Evolutionary conservation across 108 stramenopile species (phyloP).

Genomic region (Skeletonema menzelii): DNA sequence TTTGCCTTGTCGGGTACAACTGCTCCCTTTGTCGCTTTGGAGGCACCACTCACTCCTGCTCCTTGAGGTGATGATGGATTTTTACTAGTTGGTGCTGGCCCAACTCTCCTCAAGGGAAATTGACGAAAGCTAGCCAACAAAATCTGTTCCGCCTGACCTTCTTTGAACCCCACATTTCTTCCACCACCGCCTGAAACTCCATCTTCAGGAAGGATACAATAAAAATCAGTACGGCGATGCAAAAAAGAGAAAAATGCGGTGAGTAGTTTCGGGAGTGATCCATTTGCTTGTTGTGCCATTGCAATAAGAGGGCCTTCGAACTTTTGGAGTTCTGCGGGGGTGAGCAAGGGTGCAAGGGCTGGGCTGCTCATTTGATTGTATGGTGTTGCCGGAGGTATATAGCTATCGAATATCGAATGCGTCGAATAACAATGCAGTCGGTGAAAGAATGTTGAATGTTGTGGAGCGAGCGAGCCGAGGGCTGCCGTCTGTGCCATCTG

Average conservation of each 20-base stretch:
- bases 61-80: neutral
- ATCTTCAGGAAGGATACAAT: constrained; percentile 69
- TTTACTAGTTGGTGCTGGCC: constrained; percentile 11
- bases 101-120: constrained; percentile 74
- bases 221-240: constrained; percentile 87
- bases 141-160: constrained; percentile 86
- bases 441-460: no score
- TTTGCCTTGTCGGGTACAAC: neutral
- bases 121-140: constrained; percentile 83
- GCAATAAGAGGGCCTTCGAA: constrained; percentile 72
- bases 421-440: no score
- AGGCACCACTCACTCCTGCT: constrained; percentile 1
- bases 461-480: no score
- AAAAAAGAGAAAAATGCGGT: constrained; percentile 83
- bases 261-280: constrained; percentile 74
- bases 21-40: neutral
- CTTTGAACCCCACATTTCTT: constrained; percentile 68
- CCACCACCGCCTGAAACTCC: constrained; percentile 31
- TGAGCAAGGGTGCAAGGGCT: constrained; percentile 19
- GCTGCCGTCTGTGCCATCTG: no score
- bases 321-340: constrained; percentile 47
- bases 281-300: constrained; percentile 65
- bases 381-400: no score
- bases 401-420: no score
- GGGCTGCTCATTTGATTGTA: constrained; percentile 11